phyloP scores from a whole-genome alignment of 2,329 filamentous ascomycete genomes.

The Stagonosporopsis chrysanthemi region DNA sequence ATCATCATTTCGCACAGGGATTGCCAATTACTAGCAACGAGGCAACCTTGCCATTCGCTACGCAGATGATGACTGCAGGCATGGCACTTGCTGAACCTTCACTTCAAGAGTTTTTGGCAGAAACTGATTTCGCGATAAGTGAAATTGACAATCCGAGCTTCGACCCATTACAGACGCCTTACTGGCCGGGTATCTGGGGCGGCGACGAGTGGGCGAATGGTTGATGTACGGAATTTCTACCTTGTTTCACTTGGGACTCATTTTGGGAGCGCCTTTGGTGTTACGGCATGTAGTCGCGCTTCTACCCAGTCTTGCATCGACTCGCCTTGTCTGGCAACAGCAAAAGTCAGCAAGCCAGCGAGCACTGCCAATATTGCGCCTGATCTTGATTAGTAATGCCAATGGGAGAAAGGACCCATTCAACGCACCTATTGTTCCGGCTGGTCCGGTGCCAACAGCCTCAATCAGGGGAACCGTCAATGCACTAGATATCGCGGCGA shows the following conservation, averaged over 20 bases:
- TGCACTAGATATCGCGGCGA: slow-evolving; percentile 33
- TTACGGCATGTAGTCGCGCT: background rate
- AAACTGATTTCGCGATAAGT: slow-evolving; percentile 23
- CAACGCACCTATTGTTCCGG: slow-evolving; percentile 23
- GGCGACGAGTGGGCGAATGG: slow-evolving; percentile 14
- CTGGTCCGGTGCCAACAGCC: slow-evolving; percentile 35
- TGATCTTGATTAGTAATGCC: background rate
- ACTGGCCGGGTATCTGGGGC: slow-evolving; percentile 26
- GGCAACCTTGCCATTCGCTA: background rate
- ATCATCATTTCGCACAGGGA: background rate
- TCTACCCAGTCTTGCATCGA: slow-evolving; percentile 26
- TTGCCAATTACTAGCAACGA: slow-evolving; percentile 1
- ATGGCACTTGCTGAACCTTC: slow-evolving; percentile 29
- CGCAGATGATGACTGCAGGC: slow-evolving; percentile 22
- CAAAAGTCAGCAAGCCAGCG: slow-evolving; percentile 22
- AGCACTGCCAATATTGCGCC: slow-evolving; percentile 19
- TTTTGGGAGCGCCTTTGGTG: background rate
- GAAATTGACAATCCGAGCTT: slow-evolving; percentile 24
- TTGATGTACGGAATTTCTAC: background rate
- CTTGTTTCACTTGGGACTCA: background rate
- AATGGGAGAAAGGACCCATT: background rate
- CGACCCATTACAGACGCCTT: slow-evolving; percentile 23
- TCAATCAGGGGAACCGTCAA: slow-evolving; percentile 39
- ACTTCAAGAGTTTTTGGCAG: slow-evolving; percentile 25
- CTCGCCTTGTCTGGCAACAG: slow-evolving; percentile 20